Base-by-base conservation (phyloP, 805 yeast genomes). In the Candida patagonica region DNA sequence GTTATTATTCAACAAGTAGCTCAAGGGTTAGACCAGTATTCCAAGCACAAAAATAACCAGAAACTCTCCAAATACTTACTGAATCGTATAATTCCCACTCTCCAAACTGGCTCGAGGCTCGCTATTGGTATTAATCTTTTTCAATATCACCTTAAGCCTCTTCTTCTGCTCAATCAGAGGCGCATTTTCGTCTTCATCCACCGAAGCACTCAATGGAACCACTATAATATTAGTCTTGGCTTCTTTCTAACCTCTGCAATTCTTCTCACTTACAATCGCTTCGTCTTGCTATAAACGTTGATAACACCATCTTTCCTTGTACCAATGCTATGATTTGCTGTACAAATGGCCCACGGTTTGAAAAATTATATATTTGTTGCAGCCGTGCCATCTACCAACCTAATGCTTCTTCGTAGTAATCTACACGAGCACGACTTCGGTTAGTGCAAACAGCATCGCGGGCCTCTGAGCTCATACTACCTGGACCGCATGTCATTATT, bases 181-280 rank as follows among this genome's bases (percentile, higher is more conserved):
- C 1, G 78, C 67, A 38, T 70, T 72, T 27, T 71, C 68, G 46
- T 82, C 87, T 47, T 80, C 84, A 56, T 89, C 97, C 9, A 85
- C 88, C 1, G 95, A 82, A 5, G 95, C 95, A 44, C 94, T 77
- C 41, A 89, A 68, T 22, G 98, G 97, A 37, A 92, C 76, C 19
- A 92, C 87, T 77, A 26, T 16, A 15, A 10, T 29, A 33, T 35
- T 24, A 35, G 7, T 17, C n/a, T 13, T n/a, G 8, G 6, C 6
- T 20, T 12, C 38, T 8, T 9, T 5, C 21, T 8, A 17, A 16
- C 3, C 15, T 21, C 10, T 3, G 4, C 4, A 15, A 34, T 13
- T 9, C n/a, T n/a, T n/a, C n/a, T n/a, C n/a, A 40, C 50, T 4
- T 37, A 45, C 54, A 57, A 38, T 56, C 62, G 21, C 45, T 35